Evolutionary conservation across 225 moss, liverwort and hornwort genomes (phyloP), one percentile per base, ranked within the genome.

Genomic region (Physcomitrellopsis africana): DNA sequence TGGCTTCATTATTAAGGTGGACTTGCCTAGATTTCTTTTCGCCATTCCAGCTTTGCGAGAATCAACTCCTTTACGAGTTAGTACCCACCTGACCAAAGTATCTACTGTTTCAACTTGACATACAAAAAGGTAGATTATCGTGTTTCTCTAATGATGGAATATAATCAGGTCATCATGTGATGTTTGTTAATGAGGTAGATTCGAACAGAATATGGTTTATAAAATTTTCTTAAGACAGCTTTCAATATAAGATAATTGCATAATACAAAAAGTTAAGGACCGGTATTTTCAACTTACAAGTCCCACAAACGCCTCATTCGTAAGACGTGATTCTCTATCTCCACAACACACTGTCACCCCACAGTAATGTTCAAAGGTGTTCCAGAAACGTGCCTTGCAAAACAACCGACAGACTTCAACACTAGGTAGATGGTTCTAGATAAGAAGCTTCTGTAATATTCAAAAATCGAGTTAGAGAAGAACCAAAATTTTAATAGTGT

Each of bases 11-110:
- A 48, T 62, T 67, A 49, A 42, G 43, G 13, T 81, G 32, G 32
- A 37, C 5, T 54, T 77, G 13, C 67, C 49, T 10, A 29, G 3
- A 65, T 74, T 82, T 54, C 80, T 53, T 74, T 69, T 74, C 18
- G 70, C 24, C 60, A 70, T 49, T 69, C 72, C 70, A 42, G 70
- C 86, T 73, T 90, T 88, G 76, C 77, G 84, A 70, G 92, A 92
- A 78, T 94, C 85, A 46, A 78, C 84, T 52, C 85, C 92, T 87
- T 89, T 92, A 18, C 94, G 88, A 61, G 80, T 81, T 46, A 90
- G 74, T 75, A 94, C 72, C 94, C 94, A 94, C 76, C 92, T 94
- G 77, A 22, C 67, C 18, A 61, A 68, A 68, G 56, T 7, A 10
- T 19, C 4, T 42, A 23, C 65, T 4, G 20, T 14, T 49, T 75